phyloP scores from a whole-genome alignment of 768 basidiomycete genomes.

The Hebeloma cylindrosporum region DNA sequence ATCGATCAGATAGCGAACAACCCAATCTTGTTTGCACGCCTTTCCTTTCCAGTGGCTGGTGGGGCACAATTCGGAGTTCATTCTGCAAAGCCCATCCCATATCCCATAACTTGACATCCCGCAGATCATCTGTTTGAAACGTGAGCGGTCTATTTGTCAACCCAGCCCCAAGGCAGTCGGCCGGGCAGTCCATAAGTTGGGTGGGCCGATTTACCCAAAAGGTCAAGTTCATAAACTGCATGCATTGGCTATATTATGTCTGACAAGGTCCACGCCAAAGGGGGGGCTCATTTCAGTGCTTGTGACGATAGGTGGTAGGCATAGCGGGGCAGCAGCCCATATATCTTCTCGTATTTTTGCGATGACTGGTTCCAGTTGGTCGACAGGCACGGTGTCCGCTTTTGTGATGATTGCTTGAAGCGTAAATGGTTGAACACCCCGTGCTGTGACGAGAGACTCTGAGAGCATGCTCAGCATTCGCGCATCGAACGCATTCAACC shows the following conservation, averaged over 20 bases:
- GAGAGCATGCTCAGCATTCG: conserved; percentile 62
- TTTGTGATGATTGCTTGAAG: conserved; percentile 77
- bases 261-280: conserved; percentile 57
- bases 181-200: too few relatives aligned
- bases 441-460: conserved; percentile 35
- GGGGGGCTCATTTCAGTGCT: conserved; percentile 45
- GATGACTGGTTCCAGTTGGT: conserved; percentile 36
- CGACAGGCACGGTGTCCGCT: conserved; percentile 49
- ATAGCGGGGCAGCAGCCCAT: conserved; percentile 55
- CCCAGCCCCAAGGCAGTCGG: too few relatives aligned
- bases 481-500: conserved; percentile 53
- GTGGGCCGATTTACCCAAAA: too few relatives aligned
- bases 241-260: conserved; percentile 58
- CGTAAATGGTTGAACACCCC: conserved; percentile 48
- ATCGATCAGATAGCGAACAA: too few relatives aligned
- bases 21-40: too few relatives aligned
- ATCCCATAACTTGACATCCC: too few relatives aligned
- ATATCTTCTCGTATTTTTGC: conserved; percentile 49
- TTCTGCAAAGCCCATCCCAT: too few relatives aligned
- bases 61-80: too few relatives aligned
- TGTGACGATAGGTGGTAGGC: conserved; percentile 66
- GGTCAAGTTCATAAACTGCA: conserved; percentile 38
- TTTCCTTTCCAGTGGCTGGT: too few relatives aligned
- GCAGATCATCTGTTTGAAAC: too few relatives aligned
- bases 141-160: too few relatives aligned